Evolutionary conservation across 305 asterid genomes (phyloP), one percentile per base, ranked within the genome.

Genomic region (Fraxinus baroniana): DNA sequence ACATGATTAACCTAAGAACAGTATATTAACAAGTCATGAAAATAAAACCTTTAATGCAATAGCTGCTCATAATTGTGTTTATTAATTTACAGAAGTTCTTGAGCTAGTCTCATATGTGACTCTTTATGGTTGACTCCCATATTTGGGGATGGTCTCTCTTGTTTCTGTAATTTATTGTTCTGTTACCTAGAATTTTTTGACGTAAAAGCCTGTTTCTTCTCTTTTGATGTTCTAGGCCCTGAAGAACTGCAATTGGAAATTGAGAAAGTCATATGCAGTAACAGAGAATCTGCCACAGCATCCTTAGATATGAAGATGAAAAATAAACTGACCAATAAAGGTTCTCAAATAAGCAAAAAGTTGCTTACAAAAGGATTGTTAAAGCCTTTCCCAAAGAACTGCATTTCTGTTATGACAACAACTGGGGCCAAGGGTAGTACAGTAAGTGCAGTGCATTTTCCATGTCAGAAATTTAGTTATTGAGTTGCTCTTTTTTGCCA

Each of bases 351-450:
- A 86, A 95, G 92, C 90, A 92, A 94, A 84, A 93, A 92, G 81
- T 86, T 96, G 77, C 91, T 96, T 85, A 94, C 91, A 24, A 86
- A 78, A 9, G 99, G 97, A 36, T 75, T 96, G 82, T 85, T 93
- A 83, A 96, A 94, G 85, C 99, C 98, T 26, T 96, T 96, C 83
- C 99, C 99, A 20, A 88, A 87, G 89, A 96, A 96, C 89, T 94
- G 99, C 92, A 94, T 96, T 78, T 91, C 98, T 62, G 91, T 91
- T 49, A 96, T 96, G 99, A 96, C 99, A 49, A 92, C 97, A 83
- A 94, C 97, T 37, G 99, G 99, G 64, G 99, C 98, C 46, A 96
- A 96, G 95, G 99, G 99, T 77, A 93, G 99, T 85, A 92, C 99
- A 90, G 98, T 96, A 86, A 89, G 97, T 88, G 82, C 72, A 10